Percentiles rank a stretch among this genome's conserved stretches.
phyloP scores from a whole-genome alignment of 805 yeast genomes.

The Zygoascus flipseniorum region DNA sequence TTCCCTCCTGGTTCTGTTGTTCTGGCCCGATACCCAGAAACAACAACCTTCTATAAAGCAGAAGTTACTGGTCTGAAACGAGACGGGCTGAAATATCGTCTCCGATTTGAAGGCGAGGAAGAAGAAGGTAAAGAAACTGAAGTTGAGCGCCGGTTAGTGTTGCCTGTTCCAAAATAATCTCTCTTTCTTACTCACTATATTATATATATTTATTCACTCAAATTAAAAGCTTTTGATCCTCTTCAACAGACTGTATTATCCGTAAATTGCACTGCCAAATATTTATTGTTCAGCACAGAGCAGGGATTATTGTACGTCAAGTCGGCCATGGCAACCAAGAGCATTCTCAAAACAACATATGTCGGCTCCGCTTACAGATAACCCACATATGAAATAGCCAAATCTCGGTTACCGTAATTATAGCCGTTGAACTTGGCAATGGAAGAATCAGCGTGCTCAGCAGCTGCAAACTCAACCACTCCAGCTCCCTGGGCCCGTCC shows the following conservation, averaged over 20 bases:
- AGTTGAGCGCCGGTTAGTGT: conserved; percentile 74
- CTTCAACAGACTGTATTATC: background rate
- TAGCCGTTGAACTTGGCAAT: conserved; percentile 69
- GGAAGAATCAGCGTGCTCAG: conserved; percentile 64
- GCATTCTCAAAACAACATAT: background rate
- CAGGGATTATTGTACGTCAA: background rate
- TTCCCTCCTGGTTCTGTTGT: conserved; percentile 76
- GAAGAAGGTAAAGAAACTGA: conserved; percentile 94
- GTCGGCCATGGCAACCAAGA: background rate
- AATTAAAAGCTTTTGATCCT: background rate
- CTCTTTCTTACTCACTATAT: background rate
- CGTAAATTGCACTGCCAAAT: background rate
- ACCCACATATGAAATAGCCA: conserved; percentile 61
- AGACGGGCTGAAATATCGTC: conserved; percentile 62
- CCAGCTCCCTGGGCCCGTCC: conserved; percentile 78
- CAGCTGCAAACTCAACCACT: conserved; percentile 66
- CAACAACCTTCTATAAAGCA: conserved; percentile 94
- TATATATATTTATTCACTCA: background rate
- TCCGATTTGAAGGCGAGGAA: conserved; percentile 93
- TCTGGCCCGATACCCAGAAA: conserved; percentile 91
- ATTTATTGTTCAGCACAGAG: background rate
- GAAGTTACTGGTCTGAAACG: conserved; percentile 71
- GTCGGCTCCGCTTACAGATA: conserved; percentile 12
- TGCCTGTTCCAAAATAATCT: conserved; percentile 26
- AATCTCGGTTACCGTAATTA: conserved; percentile 73